Evolutionary conservation across 345 rosid genomes (phyloP).

Genomic region (Theobroma cacao): DNA sequence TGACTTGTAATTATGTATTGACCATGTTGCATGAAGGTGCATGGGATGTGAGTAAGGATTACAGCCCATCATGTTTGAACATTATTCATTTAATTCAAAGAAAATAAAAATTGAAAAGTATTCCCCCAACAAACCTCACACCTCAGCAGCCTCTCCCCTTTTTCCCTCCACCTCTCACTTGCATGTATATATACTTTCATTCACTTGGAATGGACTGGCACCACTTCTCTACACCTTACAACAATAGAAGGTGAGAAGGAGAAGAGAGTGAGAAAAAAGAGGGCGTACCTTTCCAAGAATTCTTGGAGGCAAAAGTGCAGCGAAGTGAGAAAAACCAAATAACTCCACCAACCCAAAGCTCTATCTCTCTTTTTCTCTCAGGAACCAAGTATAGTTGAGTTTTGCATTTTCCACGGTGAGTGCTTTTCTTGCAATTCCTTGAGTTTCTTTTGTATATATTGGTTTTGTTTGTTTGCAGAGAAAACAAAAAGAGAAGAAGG

Average conservation of each 20-base stretch:
- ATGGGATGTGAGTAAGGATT: not conserved
- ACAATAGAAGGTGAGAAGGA: not conserved
- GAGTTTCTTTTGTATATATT: not conserved
- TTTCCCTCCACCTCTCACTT: too few relatives aligned
- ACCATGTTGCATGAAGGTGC: not conserved
- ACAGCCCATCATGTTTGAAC: conserved; percentile 12
- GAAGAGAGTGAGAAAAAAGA: not conserved
- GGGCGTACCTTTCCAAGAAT: not conserved
- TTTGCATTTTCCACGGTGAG: not conserved
- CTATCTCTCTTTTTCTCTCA: not conserved
- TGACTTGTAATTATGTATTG: not conserved
- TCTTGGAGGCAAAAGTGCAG: not conserved
- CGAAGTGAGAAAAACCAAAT: not conserved
- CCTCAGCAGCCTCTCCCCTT: not conserved
- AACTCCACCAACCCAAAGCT: not conserved
- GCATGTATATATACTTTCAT: not conserved
- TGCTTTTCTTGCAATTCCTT: not conserved
- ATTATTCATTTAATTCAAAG: not conserved
- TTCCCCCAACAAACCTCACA: not conserved
- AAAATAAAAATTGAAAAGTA: not conserved
- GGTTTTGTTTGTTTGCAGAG: not conserved
- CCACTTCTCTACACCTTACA: not conserved
- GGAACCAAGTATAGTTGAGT: not conserved
- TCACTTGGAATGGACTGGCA: not conserved
- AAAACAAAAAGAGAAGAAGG: not conserved